Evolutionary conservation across 441 rosid species (phyloP), one percentile per base, ranked within the genome.

Genomic region (Populus trichocarpa): DNA sequence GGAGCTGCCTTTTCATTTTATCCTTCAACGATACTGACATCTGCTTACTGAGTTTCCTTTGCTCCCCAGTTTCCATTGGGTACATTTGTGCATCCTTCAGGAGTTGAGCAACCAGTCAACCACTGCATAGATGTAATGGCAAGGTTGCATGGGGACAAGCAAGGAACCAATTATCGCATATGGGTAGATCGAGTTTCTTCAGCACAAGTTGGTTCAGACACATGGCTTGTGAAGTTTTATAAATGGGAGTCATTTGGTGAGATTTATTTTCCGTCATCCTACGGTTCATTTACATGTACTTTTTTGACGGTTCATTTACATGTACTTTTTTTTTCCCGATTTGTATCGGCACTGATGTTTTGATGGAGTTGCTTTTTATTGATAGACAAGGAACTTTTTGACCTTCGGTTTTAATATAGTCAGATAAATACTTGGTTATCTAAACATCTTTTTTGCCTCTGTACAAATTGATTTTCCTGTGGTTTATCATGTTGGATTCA

Each of bases 211-310:
- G 80, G 87, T 81, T 73, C 87, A 13, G 89, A 88, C 77, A 76
- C 89, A 57, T 92, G 92, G 94, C 88, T 86, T 22, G 87, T 90
- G 72, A 91, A 90, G 85, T 88, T 86, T 75, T 78, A 88, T 76
- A 93, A 92, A 73, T 93, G 93, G 95, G 97, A 92, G 76, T 78
- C 73, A 68, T 86, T 71, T 67, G 97, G 98, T 94, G 81, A 87
- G 88, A 36, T 75, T 75, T 74, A 23, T 22, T 63, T 42, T 30
- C 12, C 32, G 9, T 46, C 1, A 42, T 26, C 30, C 2, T 20
- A 30, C 0, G 70, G 40, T 70, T 50, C 71, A 33, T 10, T 16
- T 66, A 42, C 30, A 25, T 13, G 53, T 46, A 4, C n/a, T n/a
- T n/a, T n/a, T n/a, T n/a, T n/a, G n/a, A n/a, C n/a, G n/a, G n/a